Base-by-base conservation (phyloP, 2,329 filamentous ascomycete genomes). In the Aspergillus pseudotamarii region DNA sequence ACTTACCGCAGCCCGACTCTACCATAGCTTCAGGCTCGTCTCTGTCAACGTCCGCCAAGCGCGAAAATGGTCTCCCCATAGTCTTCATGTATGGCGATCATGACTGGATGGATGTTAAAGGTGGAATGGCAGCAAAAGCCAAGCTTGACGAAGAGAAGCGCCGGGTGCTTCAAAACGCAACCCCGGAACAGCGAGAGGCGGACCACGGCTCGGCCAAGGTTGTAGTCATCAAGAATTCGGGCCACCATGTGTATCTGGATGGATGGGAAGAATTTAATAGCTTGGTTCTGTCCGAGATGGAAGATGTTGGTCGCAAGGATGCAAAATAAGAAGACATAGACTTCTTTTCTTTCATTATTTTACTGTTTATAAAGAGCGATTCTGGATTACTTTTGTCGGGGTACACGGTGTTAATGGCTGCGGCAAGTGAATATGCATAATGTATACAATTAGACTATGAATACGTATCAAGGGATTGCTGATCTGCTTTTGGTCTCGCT, bases 71-170 rank as follows among this genome's bases (percentile, higher is more conserved):
- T 1, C 83, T 93, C 57, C 94, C 95, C 0, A 83, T 98, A 36
- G 86, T 98, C 10, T 87, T 99, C 75, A 94, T 98, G 91, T 99
- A 99, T 75, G 95, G 95, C 66, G 94, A 98, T 72, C 89, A 95
- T 73, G 95, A 99, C 82, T 99, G 95, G 95, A 99, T 99, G 95
- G 95, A 99, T 69, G 89, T 95, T 10, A 88, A 88, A 0, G 95
- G 94, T 32, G 95, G 95, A 0, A 87, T 89, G 54, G 93, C 91
- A 0, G 89, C 94, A 0, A 87, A 91, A 73, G 87, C 94, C 78
- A 93, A 91, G 76, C 85, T 98, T 14, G 89, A 92, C 64, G 84
- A 89, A 62, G 88, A 90, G 66, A 86, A 86, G 67, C 79, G 80
- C 30, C 85, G 86, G 57, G 82, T 85, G 0, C 79, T 97, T 4